Percentiles rank a stretch among this genome's conserved stretches.
Evolutionary conservation across 164 flowering plant species (phyloP).

Genomic region (Nymphaea thermarum): DNA sequence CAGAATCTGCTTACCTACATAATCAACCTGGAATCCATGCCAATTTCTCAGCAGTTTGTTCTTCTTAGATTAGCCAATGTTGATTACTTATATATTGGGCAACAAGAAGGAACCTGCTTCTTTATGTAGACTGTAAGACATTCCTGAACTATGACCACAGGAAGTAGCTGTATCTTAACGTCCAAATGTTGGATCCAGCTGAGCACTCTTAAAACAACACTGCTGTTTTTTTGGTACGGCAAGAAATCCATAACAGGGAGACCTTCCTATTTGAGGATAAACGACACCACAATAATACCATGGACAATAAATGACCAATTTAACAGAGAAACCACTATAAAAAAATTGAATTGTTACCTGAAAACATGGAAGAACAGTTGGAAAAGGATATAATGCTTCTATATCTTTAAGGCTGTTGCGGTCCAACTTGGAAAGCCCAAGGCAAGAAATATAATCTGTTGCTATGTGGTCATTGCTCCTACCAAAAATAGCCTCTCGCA

Average conservation of each 20-base stretch:
- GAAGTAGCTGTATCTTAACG: conserved; percentile 58
- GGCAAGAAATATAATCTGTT: conserved; percentile 60
- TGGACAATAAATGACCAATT: not conserved
- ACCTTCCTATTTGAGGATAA: conserved; percentile 42
- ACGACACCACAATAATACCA: too few relatives aligned
- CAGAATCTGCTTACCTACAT: conserved; percentile 63
- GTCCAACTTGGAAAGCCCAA: conserved; percentile 38
- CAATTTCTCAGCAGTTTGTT: too few relatives aligned
- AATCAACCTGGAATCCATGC: conserved; percentile 52
- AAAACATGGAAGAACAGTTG: conserved; percentile 79
- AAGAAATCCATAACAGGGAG: conserved; percentile 49
- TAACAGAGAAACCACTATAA: not conserved
- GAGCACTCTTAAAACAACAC: conserved; percentile 64
- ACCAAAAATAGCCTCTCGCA: conserved; percentile 51
- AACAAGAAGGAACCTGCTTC: conserved; percentile 48
- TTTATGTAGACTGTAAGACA: conserved; percentile 68
- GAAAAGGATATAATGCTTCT: conserved; percentile 64
- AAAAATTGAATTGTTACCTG: conserved; percentile 26
- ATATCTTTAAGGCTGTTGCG: conserved; percentile 30
- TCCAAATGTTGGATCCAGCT: conserved; percentile 48
- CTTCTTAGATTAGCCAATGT: too few relatives aligned
- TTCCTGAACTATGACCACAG: conserved; percentile 75
- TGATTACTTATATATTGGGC: too few relatives aligned
- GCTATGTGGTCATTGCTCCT: too few relatives aligned
- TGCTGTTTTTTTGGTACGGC: conserved; percentile 85